Base-by-base conservation (phyloP, 306 rosid genomes). In the Castanopsis chinensis region DNA sequence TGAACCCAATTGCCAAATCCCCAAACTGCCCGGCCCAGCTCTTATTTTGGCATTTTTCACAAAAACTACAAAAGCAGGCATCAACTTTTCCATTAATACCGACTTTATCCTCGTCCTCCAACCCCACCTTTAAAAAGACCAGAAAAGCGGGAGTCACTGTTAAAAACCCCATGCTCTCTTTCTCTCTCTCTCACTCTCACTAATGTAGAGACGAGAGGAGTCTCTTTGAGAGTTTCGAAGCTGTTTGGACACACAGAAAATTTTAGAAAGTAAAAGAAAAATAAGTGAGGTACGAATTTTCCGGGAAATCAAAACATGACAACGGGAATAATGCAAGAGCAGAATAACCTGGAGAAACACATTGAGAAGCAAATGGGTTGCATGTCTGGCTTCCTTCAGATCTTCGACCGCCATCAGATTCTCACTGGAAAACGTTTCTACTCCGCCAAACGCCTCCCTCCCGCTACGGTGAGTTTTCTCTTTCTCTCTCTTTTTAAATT, bases 341-440 rank as follows among this genome's bases (percentile, higher is more conserved):
- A 88, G 81, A 68, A 19, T 49, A 88, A 88, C 30, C 87, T 90
- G 30, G 94, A 92, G n/a, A 94, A 93, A 49, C 96, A 90, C 14
- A 81, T 93, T n/a, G 87, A 87, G 74, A 93, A 89, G 74, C 98
- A 94, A 76, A 95, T 92, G 90, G 99, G 99, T 4, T 95, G 99
- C 97, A 95, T 95, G 98, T 86, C 97, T 0, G 99, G 99, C 0
- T 95, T 95, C 60, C 91, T 92, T 68, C 92, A 95, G 76, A 95
- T 95, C 90, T 95, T 95, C 82, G 96, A 92, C 53, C 99, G 99
- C 72, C 81, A 83, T 60, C 97, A 94, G 82, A 69, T 92, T 28
- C 88, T 92, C 84, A 51, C 85, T 55, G 91, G 91, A 9, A 95
- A 90, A 82, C 97, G 98, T 45, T 80, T 92, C 81, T 76, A 79